Percentiles rank a stretch among this genome's conserved stretches.
These are phyloP conservation scores for Aspergillus intermedius DNA, from an alignment of 2,329 filamentous ascomycete species.

Conservation along the genomic window DNA sequence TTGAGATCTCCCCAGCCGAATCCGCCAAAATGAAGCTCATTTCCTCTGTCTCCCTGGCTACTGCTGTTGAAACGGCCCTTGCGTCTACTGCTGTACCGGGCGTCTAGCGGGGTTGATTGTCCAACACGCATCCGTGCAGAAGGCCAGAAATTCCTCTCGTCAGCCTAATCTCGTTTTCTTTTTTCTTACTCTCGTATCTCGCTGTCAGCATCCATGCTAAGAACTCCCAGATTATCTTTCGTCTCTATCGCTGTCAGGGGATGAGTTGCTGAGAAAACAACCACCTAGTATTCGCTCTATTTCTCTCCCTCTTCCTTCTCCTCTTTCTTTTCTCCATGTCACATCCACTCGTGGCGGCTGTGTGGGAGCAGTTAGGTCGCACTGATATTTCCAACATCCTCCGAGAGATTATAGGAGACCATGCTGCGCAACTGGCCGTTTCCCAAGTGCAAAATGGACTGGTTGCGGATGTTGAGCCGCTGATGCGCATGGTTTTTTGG, in stretches of 20 bases:
- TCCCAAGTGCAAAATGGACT: constrained; percentile 18
- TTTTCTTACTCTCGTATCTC: not conserved
- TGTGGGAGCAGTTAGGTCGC: constrained; percentile 30
- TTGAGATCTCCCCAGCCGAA: not conserved
- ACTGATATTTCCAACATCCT: constrained; percentile 29
- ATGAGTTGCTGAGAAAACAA: too few relatives aligned
- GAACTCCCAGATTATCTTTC: too few relatives aligned
- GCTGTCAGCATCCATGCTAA: too few relatives aligned
- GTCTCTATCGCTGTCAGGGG: too few relatives aligned
- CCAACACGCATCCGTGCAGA: not conserved
- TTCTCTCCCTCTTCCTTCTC: not conserved
- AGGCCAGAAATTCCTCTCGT: not conserved
- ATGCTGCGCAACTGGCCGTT: constrained; percentile 22
- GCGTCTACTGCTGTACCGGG: not conserved
- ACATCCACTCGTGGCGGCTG: constrained; percentile 28
- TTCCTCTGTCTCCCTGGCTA: not conserved
- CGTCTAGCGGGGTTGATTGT: not conserved
- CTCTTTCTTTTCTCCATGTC: constrained; percentile 15
- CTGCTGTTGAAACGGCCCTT: not conserved
- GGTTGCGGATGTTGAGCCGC: constrained; percentile 16
- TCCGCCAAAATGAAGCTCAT: too few relatives aligned
- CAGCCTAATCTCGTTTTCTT: not conserved
- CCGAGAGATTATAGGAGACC: constrained; percentile 30
- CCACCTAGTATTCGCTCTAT: constrained; percentile 7
- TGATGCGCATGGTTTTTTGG: constrained; percentile 27